Evolutionary conservation across 2,329 filamentous ascomycete genomes (phyloP).

Genomic region (Intubia oerlemansii): DNA sequence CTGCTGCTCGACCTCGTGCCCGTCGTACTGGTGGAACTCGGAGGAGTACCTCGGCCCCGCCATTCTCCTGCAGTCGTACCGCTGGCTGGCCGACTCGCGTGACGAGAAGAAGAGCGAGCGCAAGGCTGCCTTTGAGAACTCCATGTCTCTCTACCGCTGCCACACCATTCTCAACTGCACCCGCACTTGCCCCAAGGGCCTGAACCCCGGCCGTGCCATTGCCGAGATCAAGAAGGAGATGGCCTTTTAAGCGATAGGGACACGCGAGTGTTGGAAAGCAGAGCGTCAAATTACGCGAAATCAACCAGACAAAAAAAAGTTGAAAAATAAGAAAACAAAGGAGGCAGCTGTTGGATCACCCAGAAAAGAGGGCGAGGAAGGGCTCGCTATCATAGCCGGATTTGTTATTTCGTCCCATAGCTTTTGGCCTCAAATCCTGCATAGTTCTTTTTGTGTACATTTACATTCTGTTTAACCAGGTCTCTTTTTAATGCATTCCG

Average conservation of each 20-base stretch:
- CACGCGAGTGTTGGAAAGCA: too few relatives aligned
- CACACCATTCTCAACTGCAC: slow-evolving; percentile 99
- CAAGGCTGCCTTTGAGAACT: slow-evolving; percentile 86
- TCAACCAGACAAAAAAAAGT: too few relatives aligned
- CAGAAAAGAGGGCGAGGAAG: too few relatives aligned
- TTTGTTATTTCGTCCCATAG: too few relatives aligned
- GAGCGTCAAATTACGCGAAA: too few relatives aligned
- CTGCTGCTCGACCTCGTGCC: slow-evolving; percentile 97
- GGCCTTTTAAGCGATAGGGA: slow-evolving; percentile 45
- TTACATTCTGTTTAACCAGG: too few relatives aligned
- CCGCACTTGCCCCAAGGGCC: slow-evolving; percentile 88
- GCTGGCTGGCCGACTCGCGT: slow-evolving; percentile 88
- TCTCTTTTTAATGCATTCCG: too few relatives aligned
- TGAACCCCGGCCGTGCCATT: slow-evolving; percentile 90
- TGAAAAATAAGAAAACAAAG: too few relatives aligned
- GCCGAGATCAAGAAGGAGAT: slow-evolving; percentile 98
- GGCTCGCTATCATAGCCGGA: too few relatives aligned
- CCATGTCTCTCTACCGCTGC: slow-evolving; percentile 96
- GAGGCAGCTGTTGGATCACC: too few relatives aligned
- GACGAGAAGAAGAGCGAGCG: slow-evolving; percentile 78
- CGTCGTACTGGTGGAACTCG: slow-evolving; percentile 99
- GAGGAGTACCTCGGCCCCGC: slow-evolving; percentile 97
- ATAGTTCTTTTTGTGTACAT: too few relatives aligned
- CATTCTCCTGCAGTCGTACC: slow-evolving; percentile 91
- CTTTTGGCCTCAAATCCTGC: too few relatives aligned